Conservation (phyloP, 2,329 filamentous ascomycete genomes). For the Fonsecaea multimorphosa region DNA sequence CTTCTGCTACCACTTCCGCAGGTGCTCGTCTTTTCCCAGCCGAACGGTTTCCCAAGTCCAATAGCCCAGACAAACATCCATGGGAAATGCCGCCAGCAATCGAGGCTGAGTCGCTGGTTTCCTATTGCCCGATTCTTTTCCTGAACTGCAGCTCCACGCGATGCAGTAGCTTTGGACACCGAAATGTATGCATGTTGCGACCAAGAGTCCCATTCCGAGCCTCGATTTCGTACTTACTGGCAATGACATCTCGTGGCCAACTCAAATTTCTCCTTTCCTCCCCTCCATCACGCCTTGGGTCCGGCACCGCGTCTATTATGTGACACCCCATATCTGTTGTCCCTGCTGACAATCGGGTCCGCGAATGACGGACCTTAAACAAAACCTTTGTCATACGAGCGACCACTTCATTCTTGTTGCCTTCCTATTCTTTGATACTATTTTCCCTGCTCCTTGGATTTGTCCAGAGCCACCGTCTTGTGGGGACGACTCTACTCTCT, state of each 20-base stretch:
- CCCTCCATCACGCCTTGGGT: conserved; percentile 9
- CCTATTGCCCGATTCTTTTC: conserved; percentile 24
- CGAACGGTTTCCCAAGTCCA: conserved; percentile 14
- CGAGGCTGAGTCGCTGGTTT: conserved; percentile 32
- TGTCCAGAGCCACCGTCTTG: conserved; percentile 11
- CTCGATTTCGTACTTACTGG: conserved; percentile 27
- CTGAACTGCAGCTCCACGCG: conserved; percentile 17
- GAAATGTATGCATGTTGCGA: conserved; percentile 24
- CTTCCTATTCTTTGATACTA: conserved; percentile 2
- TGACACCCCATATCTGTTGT: conserved; percentile 18
- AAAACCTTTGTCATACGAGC: conserved; percentile 22
- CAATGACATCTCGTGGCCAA: conserved; percentile 28
- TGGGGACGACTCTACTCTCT: conserved; percentile 25
- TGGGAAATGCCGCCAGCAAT: conserved; percentile 29
- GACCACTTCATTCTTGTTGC: neutral
- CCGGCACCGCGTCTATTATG: conserved; percentile 18
- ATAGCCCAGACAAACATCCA: conserved; percentile 12
- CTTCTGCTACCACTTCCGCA: conserved; percentile 24
- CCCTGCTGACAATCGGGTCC: conserved; percentile 25
- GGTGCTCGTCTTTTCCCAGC: conserved; percentile 10
- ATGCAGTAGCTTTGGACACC: conserved; percentile 25
- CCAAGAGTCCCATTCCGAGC: conserved; percentile 27
- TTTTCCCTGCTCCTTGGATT: conserved; percentile 11
- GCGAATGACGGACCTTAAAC: conserved; percentile 25
- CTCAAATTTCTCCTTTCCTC: conserved; percentile 15